Percentiles rank a stretch among this genome's conserved stretches.
Evolutionary conservation across 768 basidiomycete genomes (phyloP).

Genomic region (Mycena venus): DNA sequence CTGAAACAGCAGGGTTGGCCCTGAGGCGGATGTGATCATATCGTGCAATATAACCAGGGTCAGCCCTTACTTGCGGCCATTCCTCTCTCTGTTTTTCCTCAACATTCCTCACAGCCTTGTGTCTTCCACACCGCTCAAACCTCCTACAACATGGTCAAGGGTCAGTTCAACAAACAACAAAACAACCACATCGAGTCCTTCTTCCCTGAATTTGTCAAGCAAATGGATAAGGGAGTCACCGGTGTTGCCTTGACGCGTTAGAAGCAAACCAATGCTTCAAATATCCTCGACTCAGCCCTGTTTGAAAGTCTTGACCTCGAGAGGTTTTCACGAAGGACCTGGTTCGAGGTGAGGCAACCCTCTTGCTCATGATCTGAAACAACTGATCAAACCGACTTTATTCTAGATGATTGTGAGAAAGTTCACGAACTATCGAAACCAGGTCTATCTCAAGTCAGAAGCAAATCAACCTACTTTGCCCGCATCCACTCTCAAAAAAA

Average conservation of each 20-base stretch:
- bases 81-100: no score
- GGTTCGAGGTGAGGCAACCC: background rate
- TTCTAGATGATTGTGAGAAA: slow-evolving; percentile 9
- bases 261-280: slow-evolving; percentile 7
- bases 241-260: background rate
- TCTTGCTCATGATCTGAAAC: background rate
- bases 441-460: background rate
- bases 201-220: background rate
- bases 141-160: slow-evolving; percentile 4
- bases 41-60: no score
- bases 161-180: slow-evolving; percentile 1
- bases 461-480: background rate
- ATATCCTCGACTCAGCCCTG: slow-evolving; percentile 13
- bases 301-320: background rate
- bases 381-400: no score
- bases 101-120: no score
- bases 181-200: slow-evolving; percentile 9
- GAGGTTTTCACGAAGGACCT: background rate
- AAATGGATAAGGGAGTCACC: slow-evolving; percentile 1
- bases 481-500: background rate
- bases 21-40: no score
- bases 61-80: no score
- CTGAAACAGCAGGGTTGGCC: no score
- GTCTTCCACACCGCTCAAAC: background rate
- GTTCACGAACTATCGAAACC: slow-evolving; percentile 5